phyloP scores from a whole-genome alignment of 1,284 basidiomycete species.

The Golubevia sp. region DNA sequence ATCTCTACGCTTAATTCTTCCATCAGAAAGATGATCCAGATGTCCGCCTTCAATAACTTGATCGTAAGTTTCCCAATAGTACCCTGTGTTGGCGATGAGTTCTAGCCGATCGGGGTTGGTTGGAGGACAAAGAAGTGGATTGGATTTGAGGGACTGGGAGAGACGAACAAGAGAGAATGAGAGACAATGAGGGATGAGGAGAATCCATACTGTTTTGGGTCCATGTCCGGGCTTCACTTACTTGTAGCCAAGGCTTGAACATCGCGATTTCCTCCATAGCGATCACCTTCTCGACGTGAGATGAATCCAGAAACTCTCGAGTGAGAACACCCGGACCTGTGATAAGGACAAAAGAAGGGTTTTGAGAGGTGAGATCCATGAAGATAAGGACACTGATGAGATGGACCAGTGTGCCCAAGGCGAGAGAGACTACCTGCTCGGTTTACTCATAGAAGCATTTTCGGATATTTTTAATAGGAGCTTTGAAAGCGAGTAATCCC shows the following conservation, averaged over 20 bases:
- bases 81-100: constrained; percentile 24
- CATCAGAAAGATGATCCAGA: constrained; percentile 31
- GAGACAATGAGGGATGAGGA: not conserved
- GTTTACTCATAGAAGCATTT: no score
- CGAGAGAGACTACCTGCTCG: no score
- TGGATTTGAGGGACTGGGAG: constrained; percentile 5
- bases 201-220: not conserved
- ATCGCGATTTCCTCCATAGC: constrained; percentile 32
- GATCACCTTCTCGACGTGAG: constrained; percentile 52
- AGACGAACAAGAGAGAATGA: not conserved
- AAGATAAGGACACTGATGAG: no score
- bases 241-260: constrained; percentile 21
- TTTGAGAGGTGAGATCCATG: no score
- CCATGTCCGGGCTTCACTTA: not conserved
- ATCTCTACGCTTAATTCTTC: constrained; percentile 12
- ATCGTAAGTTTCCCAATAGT: constrained; percentile 37
- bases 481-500: no score
- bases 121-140: constrained; percentile 17
- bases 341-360: not conserved
- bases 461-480: no score
- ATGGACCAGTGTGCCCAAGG: no score
- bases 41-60: constrained; percentile 23
- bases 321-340: constrained; percentile 43
- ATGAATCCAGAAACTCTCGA: constrained; percentile 31
- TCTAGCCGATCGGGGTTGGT: constrained; percentile 13